Percentiles rank a stretch among this genome's conserved stretches.
Conservation (phyloP, 257 asterid species). For the Solanum habrochaites region DNA sequence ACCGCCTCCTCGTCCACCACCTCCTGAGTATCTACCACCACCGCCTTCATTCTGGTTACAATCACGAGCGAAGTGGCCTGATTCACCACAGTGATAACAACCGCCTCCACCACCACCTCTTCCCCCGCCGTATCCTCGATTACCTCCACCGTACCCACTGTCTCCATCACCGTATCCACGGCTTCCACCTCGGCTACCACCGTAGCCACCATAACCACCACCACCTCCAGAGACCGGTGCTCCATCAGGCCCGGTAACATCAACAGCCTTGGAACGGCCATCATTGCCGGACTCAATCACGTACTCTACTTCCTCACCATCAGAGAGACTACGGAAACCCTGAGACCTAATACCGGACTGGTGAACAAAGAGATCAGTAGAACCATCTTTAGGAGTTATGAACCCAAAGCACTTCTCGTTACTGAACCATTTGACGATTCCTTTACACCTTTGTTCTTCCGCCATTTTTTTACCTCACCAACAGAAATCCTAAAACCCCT, state of each 20-base stretch:
- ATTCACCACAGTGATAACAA: slow-evolving; percentile 20
- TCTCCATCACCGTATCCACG: slow-evolving; percentile 8
- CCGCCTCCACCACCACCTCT: slow-evolving; percentile 12
- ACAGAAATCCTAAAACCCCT: background rate
- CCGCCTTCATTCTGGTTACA: slow-evolving; percentile 20
- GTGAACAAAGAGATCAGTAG: slow-evolving; percentile 67
- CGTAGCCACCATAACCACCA: background rate
- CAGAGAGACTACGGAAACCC: slow-evolving; percentile 62
- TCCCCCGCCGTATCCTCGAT: slow-evolving; percentile 3
- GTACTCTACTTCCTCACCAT: slow-evolving; percentile 63
- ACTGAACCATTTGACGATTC: slow-evolving; percentile 71
- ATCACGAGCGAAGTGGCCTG: slow-evolving; percentile 28
- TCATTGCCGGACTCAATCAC: slow-evolving; percentile 24
- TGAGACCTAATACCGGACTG: slow-evolving; percentile 62
- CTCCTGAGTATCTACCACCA: slow-evolving; percentile 6
- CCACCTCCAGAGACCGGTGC: slow-evolving; percentile 19
- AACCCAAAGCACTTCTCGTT: slow-evolving; percentile 78
- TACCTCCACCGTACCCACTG: background rate
- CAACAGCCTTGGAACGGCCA: slow-evolving; percentile 31
- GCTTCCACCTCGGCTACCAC: background rate
- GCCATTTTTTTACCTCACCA: slow-evolving; percentile 6
- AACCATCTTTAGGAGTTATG: slow-evolving; percentile 72
- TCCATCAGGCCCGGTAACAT: slow-evolving; percentile 31
- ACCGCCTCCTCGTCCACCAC: background rate
- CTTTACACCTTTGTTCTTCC: slow-evolving; percentile 31